Evolutionary conservation across 2,329 filamentous ascomycete species (phyloP).

Genomic region (Keithomyces neogunnii): DNA sequence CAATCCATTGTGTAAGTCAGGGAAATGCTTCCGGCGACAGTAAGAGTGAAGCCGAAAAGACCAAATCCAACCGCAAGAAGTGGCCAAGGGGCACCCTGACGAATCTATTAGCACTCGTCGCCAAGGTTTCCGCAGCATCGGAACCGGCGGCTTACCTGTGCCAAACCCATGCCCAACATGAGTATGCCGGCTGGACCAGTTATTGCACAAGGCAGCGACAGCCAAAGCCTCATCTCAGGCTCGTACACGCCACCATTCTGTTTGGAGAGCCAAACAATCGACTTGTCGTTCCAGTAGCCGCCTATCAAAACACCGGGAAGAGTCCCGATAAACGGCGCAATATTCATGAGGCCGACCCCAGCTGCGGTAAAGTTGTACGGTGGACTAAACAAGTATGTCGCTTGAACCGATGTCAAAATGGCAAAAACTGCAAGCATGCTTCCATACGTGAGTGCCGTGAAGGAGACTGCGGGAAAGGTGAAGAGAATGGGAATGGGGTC

Average conservation of each 20-base stretch:
- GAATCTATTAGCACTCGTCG: background rate
- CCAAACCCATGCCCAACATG: slow-evolving; percentile 26
- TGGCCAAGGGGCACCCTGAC: slow-evolving; percentile 29
- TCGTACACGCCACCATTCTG: slow-evolving; percentile 31
- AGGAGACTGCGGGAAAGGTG: slow-evolving; percentile 25
- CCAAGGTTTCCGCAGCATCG: background rate
- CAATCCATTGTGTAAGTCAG: background rate
- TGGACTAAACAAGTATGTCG: slow-evolving; percentile 18
- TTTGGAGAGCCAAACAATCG: slow-evolving; percentile 25
- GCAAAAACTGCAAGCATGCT: slow-evolving; percentile 28
- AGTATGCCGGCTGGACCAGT: slow-evolving; percentile 22
- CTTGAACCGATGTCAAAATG: slow-evolving; percentile 8
- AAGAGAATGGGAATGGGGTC: slow-evolving; percentile 10
- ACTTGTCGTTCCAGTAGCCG: slow-evolving; percentile 28
- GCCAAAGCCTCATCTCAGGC: slow-evolving; percentile 32
- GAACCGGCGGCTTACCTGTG: slow-evolving; percentile 16
- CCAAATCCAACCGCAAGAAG: slow-evolving; percentile 18
- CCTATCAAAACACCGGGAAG: slow-evolving; percentile 27
- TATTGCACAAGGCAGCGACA: slow-evolving; percentile 17
- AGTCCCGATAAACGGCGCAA: slow-evolving; percentile 26
- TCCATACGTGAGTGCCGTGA: slow-evolving; percentile 30
- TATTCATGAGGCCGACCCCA: slow-evolving; percentile 16
- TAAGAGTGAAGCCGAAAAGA: background rate
- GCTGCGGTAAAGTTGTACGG: slow-evolving; percentile 19
- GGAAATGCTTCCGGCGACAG: background rate